Evolutionary conservation across 1,139 yeast species (phyloP).

Genomic region (Suhomyces maxii): DNA sequence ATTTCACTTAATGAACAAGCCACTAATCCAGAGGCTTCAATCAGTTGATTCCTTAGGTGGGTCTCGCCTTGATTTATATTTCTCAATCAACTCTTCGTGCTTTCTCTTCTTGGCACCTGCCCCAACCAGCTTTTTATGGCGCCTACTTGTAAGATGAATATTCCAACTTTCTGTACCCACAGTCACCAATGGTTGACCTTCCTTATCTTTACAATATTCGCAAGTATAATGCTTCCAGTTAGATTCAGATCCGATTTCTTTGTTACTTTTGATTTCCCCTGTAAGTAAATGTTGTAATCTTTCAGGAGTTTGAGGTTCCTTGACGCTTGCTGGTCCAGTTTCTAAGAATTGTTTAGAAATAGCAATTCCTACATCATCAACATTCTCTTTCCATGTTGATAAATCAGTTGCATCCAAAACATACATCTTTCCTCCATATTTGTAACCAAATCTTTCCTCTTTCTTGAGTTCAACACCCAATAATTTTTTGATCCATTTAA

Average conservation of each 20-base stretch:
- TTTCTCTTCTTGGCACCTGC: constrained; percentile 19
- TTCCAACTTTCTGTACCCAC: constrained; percentile 77
- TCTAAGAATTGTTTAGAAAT: constrained; percentile 45
- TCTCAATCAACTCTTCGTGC: constrained; percentile 19
- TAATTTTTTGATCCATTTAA: constrained; percentile 86
- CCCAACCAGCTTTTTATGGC: constrained; percentile 46
- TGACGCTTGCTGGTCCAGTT: constrained; percentile 27
- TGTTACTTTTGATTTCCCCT: constrained; percentile 34
- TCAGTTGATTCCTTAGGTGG: no score
- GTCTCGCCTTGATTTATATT: constrained; percentile 1
- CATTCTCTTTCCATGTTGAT: constrained; percentile 56
- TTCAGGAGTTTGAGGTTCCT: constrained; percentile 42
- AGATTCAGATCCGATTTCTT: constrained; percentile 35
- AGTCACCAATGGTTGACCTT: constrained; percentile 57
- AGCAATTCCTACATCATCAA: constrained; percentile 52
- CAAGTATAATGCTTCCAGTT: constrained; percentile 76
- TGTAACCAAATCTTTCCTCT: constrained; percentile 48
- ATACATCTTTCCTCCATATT: constrained; percentile 64
- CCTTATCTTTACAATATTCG: constrained; percentile 59
- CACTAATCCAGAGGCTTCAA: no score
- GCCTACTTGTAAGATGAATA: constrained; percentile 63
- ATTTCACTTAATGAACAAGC: no score
- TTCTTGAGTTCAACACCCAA: constrained; percentile 61
- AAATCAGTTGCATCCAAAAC: constrained; percentile 78
- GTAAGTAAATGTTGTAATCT: constrained; percentile 38